phyloP scores from a whole-genome alignment of 148 eudicot species.

The Hydrangea macrophylla region DNA sequence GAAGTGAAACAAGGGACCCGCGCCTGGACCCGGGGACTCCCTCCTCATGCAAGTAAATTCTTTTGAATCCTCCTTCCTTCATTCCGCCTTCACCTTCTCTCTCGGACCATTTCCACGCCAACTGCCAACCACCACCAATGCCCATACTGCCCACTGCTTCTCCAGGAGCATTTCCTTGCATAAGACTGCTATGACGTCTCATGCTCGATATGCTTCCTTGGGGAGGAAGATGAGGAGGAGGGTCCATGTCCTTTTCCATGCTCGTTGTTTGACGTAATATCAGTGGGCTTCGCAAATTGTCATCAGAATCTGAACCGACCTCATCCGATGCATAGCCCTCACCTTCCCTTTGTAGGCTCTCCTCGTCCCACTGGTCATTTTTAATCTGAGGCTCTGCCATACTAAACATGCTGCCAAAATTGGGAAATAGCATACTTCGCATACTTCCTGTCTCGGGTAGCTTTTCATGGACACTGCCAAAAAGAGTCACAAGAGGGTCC shows the following conservation, averaged over 20 bases:
- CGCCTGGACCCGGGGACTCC: constrained; percentile 38
- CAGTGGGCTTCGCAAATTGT: constrained; percentile 61
- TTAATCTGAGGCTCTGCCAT: constrained; percentile 35
- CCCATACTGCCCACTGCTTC: constrained; percentile 41
- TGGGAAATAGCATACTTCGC: constrained; percentile 58
- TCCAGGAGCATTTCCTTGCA: constrained; percentile 44
- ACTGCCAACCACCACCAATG: constrained; percentile 83
- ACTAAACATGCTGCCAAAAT: constrained; percentile 76
- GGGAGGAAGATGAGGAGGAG: constrained; percentile 28
- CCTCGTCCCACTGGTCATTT: constrained; percentile 80
- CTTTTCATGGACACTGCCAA: constrained; percentile 81
- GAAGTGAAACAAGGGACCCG: constrained; percentile 55
- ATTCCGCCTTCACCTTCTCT: constrained; percentile 56
- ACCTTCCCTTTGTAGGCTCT: constrained; percentile 45
- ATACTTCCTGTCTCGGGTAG: constrained; percentile 60
- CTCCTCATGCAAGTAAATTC: constrained; percentile 54
- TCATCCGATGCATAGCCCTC: constrained; percentile 37
- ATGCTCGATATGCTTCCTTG: constrained; percentile 45
- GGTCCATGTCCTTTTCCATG: constrained; percentile 48
- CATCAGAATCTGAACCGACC: constrained; percentile 52
- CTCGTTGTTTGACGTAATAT: constrained; percentile 60
- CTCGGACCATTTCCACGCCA: constrained; percentile 55
- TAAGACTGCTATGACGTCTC: constrained; percentile 53
- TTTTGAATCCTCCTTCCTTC: constrained; percentile 46
- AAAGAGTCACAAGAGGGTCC: constrained; percentile 82